Percentiles rank a stretch among this genome's conserved stretches.
These are phyloP conservation scores for Rhizopus sp. DNA, from an alignment of 371 early-diverging fungal species.

Conservation along the genomic window DNA sequence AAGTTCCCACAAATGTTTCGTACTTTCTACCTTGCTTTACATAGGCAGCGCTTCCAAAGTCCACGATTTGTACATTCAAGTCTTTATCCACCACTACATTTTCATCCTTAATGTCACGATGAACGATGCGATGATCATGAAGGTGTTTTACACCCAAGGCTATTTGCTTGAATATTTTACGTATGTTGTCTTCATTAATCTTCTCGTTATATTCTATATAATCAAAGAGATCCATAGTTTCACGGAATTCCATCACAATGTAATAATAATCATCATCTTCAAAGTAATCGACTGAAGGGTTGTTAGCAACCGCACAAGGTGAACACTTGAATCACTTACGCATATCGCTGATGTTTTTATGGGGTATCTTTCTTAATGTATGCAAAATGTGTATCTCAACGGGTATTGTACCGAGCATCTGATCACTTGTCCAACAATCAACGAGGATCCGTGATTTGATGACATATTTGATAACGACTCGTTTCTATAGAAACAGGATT, in stretches of 20 bases:
- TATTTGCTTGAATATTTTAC: slow-evolving; percentile 63
- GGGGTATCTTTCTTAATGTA: slow-evolving; percentile 58
- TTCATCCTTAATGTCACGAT: slow-evolving; percentile 80
- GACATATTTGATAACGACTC: slow-evolving; percentile 77
- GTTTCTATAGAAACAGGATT: slow-evolving; percentile 33
- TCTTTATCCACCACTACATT: slow-evolving; percentile 64
- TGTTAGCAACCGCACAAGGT: background rate
- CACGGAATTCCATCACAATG: slow-evolving; percentile 68
- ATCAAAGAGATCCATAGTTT: slow-evolving; percentile 75
- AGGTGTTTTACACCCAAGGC: slow-evolving; percentile 67
- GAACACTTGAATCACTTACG: slow-evolving; percentile 24
- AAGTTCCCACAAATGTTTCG: slow-evolving; percentile 75
- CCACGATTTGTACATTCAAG: slow-evolving; percentile 53
- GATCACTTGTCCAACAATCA: slow-evolving; percentile 72
- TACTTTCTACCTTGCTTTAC: slow-evolving; percentile 60
- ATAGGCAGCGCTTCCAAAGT: slow-evolving; percentile 78
- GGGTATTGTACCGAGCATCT: slow-evolving; percentile 65
- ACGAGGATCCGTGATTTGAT: slow-evolving; percentile 73
- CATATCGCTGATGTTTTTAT: slow-evolving; percentile 66
- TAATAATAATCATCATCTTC: slow-evolving; percentile 73
- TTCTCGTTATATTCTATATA: slow-evolving; percentile 67
- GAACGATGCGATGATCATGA: slow-evolving; percentile 73
- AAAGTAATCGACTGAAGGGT: slow-evolving; percentile 53
- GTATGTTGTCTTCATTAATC: slow-evolving; percentile 59
- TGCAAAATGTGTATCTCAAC: slow-evolving; percentile 72